These are phyloP conservation scores for Auricularia auricula-judae DNA, from an alignment of 768 basidiomycete genomes.

Conservation along the genomic window DNA sequence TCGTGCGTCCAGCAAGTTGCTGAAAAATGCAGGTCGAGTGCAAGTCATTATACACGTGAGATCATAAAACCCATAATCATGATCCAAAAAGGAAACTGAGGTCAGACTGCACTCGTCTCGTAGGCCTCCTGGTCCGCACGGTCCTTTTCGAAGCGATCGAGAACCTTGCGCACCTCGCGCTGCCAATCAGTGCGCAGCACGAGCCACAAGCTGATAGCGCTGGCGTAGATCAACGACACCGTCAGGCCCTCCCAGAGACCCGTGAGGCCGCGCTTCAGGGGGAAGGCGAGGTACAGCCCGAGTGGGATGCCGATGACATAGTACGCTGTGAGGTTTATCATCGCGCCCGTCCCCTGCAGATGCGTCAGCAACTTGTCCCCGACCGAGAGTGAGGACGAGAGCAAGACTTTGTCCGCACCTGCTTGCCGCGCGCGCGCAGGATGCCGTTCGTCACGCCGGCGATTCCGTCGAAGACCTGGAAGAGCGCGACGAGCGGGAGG, in stretches of 20 bases:
- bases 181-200: slow-evolving; percentile 59
- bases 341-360: slow-evolving; percentile 35
- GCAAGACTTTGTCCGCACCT: slow-evolving; percentile 25
- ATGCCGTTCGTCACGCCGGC: slow-evolving; percentile 62
- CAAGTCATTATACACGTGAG: no score
- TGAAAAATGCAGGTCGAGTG: no score
- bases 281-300: slow-evolving; percentile 70
- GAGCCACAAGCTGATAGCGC: slow-evolving; percentile 42
- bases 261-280: slow-evolving; percentile 38
- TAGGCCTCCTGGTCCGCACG: neutral
- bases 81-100: neutral
- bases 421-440: slow-evolving; percentile 74
- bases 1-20: no score
- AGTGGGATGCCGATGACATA: slow-evolving; percentile 78
- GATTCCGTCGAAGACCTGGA: slow-evolving; percentile 80
- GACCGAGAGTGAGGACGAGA: neutral
- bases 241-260: slow-evolving; percentile 86
- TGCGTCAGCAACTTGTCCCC: neutral
- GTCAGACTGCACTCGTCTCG: neutral
- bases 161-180: slow-evolving; percentile 53
- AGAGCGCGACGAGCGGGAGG: slow-evolving; percentile 64
- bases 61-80: no score
- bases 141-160: slow-evolving; percentile 15
- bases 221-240: slow-evolving; percentile 47
- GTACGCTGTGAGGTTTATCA: slow-evolving; percentile 69